Conservation (phyloP, 2,329 filamentous ascomycete species). For the Cercospora berteroae region DNA sequence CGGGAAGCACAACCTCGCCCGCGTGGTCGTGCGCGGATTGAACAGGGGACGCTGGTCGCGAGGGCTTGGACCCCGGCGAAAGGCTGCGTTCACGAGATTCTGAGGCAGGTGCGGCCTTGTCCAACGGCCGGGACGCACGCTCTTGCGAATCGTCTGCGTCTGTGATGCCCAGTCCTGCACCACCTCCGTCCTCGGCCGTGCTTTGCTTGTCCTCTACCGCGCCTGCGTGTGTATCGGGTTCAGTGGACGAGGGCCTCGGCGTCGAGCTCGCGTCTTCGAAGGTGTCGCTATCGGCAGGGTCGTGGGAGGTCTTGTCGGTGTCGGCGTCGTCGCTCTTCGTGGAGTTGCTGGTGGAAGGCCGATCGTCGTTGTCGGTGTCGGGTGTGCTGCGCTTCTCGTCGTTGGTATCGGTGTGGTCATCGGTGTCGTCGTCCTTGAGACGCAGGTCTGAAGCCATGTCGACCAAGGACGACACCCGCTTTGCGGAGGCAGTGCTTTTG, state of each 20-base stretch:
- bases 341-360: not conserved
- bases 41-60: slow-evolving; percentile 27
- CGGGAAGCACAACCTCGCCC: slow-evolving; percentile 58
- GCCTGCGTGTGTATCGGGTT: slow-evolving; percentile 9
- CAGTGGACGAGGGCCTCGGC: slow-evolving; percentile 16
- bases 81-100: slow-evolving; percentile 22
- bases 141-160: not conserved
- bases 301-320: slow-evolving; percentile 7
- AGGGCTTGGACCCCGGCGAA: slow-evolving; percentile 24
- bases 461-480: slow-evolving; percentile 22
- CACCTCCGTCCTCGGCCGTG: not conserved
- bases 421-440: slow-evolving; percentile 28
- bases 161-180: slow-evolving; percentile 2
- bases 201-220: slow-evolving; percentile 16
- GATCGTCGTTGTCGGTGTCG: not conserved
- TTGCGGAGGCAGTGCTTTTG: slow-evolving; percentile 24
- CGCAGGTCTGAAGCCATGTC: slow-evolving; percentile 31
- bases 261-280: slow-evolving; percentile 70
- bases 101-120: not conserved
- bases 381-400: not conserved
- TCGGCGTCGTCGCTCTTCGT: not conserved
- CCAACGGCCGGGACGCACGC: not conserved
- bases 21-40: slow-evolving; percentile 64
- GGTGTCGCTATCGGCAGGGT: slow-evolving; percentile 37
- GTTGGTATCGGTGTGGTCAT: not conserved